Base-by-base conservation (phyloP, 2,329 filamentous ascomycete species). In the Madurella fahalii region DNA sequence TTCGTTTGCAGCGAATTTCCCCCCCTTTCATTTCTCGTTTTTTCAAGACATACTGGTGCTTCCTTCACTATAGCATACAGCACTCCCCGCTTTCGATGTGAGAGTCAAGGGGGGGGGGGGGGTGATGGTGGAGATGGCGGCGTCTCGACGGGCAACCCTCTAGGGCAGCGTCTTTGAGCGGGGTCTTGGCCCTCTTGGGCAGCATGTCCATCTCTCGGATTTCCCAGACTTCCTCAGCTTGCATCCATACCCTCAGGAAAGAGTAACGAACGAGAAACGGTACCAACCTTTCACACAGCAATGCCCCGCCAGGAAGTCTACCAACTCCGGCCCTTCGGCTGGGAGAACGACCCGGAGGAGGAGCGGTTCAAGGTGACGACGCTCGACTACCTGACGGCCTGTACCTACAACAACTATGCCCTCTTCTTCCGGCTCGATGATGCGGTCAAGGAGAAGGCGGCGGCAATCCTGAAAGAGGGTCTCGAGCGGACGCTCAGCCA, bases 401-500 rank as follows among this genome's bases (percentile, higher is more conserved):
- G 61, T 41, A 65, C 60, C 9, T 75, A 72, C 58, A 73, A 67
- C 47, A 71, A 72, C 54, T 74, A 70, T 17, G 69, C 68, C 0
- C 50, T 74, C 0, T 74, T 72, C 56, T 75, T 74, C 58, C 63
- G 62, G 5, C 47, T 74, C 0, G 39, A 37, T 9, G 50, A 52
- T 34, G 37, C 16, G 18, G 50, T 32, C 2, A 47, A 47, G 58
- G 63, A 0, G 69, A 75, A 32, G 32, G 63, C 60, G 0, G 63
- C 59, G 4, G 58, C 59, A 0, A 50, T 67, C 0, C 59, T 75
- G 4, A 70, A 68, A 20, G 53, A 61, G 12, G 72, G 71, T 5
- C 64, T 75, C 4, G 67, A 72, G 54, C 56, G 61, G 5, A 72
- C 69, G 2, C 61, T 76, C 0, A 65, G 65, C 31, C 72, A 76